Evolutionary conservation across 2,329 filamentous ascomycete genomes (phyloP).

Genomic region (Botrytis porri): DNA sequence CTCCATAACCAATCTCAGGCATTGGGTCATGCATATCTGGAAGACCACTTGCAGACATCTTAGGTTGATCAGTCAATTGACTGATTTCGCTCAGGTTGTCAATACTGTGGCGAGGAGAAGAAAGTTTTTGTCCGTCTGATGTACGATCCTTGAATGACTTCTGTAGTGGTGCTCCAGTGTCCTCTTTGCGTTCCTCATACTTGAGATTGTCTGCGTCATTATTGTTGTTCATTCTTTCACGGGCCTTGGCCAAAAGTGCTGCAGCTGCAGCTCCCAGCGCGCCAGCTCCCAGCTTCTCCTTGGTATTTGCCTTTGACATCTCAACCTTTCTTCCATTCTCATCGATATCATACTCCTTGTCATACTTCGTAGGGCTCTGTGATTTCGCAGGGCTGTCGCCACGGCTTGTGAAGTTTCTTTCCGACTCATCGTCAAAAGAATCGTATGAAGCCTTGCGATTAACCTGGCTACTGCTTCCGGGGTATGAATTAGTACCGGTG

Average conservation of each 20-base stretch:
- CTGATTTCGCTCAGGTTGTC: slow-evolving; percentile 51
- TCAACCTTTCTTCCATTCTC: slow-evolving; percentile 37
- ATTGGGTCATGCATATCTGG: slow-evolving; percentile 68
- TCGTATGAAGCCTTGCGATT: slow-evolving; percentile 36
- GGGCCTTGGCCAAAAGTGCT: slow-evolving; percentile 30
- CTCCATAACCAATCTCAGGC: slow-evolving; percentile 70
- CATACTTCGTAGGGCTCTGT: slow-evolving; percentile 33
- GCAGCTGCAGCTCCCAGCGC: slow-evolving; percentile 30
- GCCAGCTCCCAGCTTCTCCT: slow-evolving; percentile 31
- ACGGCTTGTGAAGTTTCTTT: slow-evolving; percentile 37
- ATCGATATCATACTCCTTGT: slow-evolving; percentile 38
- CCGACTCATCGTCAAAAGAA: slow-evolving; percentile 39
- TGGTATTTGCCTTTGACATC: slow-evolving; percentile 34
- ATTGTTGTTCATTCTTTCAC: slow-evolving; percentile 28
- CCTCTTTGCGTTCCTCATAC: slow-evolving; percentile 32
- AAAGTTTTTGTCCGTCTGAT: slow-evolving; percentile 51
- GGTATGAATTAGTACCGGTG: slow-evolving; percentile 54
- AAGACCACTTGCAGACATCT: slow-evolving; percentile 66
- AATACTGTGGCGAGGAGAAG: slow-evolving; percentile 55
- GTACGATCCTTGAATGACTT: slow-evolving; percentile 66
- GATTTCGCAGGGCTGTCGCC: slow-evolving; percentile 47
- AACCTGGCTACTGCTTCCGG: slow-evolving; percentile 42
- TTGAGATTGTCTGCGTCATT: slow-evolving; percentile 31
- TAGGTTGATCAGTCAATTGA: slow-evolving; percentile 42
- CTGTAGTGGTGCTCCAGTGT: slow-evolving; percentile 53